phyloP scores from a whole-genome alignment of 169 alveolate species.

The Cytauxzoon felis region DNA sequence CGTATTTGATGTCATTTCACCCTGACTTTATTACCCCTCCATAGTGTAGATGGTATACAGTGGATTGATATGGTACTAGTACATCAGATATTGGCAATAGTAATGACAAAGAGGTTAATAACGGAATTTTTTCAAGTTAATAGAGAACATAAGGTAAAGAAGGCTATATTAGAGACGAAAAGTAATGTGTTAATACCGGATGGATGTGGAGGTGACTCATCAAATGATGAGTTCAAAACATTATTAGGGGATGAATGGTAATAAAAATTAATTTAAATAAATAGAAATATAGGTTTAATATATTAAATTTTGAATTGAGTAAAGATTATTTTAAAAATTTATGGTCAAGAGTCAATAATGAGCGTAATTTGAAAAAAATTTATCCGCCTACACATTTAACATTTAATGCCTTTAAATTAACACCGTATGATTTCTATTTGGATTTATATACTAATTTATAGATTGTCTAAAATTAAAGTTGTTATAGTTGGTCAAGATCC shows the following conservation, averaged over 20 bases:
- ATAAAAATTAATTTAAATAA: background rate
- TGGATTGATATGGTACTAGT: too few species aligned
- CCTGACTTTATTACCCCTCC: too few species aligned
- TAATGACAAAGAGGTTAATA: constrained; percentile 50
- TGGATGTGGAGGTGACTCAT: background rate
- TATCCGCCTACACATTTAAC: constrained; percentile 83
- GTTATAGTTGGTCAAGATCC: constrained; percentile 99
- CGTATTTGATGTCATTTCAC: too few species aligned
- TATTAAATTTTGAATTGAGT: constrained; percentile 63
- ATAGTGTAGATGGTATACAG: too few species aligned
- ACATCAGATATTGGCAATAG: too few species aligned
- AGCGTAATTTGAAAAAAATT: constrained; percentile 67
- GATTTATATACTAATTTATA: constrained; percentile 19
- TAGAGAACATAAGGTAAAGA: constrained; percentile 7
- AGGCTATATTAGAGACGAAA: background rate
- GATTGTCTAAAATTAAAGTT: constrained; percentile 85
- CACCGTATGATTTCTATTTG: constrained; percentile 64
- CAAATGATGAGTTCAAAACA: background rate
- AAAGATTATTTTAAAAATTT: constrained; percentile 73
- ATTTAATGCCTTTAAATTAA: constrained; percentile 78
- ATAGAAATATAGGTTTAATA: constrained; percentile 68
- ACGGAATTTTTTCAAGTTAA: constrained; percentile 47
- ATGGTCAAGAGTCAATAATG: constrained; percentile 67
- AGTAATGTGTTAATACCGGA: background rate
- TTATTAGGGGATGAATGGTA: constrained; percentile 56